These are phyloP conservation scores for Colletotrichum eremochloae DNA, from an alignment of 2,329 filamentous ascomycete genomes.

Conservation along the genomic window DNA sequence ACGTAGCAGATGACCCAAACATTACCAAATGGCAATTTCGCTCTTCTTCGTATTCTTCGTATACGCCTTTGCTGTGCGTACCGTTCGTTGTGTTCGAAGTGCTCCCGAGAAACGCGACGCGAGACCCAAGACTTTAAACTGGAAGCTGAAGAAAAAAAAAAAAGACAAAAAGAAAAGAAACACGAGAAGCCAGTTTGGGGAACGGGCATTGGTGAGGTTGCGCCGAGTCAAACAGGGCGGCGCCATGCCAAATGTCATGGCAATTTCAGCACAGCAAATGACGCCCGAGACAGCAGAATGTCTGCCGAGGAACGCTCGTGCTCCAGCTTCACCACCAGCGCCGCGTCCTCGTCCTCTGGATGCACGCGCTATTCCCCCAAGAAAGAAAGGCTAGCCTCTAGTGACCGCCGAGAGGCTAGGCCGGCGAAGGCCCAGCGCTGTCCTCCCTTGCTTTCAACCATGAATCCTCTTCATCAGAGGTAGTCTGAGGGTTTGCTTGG, in stretches of 20 bases:
- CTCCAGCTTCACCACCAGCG: not conserved
- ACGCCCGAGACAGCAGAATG: constrained; percentile 16
- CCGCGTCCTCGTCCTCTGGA: too few relatives aligned
- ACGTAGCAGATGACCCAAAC: not conserved
- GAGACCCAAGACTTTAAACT: not conserved
- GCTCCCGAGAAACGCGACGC: not conserved
- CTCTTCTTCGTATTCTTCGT: not conserved
- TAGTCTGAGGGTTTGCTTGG: not conserved
- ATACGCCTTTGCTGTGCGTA: not conserved
- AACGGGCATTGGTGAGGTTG: constrained; percentile 11
- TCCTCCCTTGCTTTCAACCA: not conserved
- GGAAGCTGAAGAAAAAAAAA: too few relatives aligned
- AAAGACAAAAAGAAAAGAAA: not conserved
- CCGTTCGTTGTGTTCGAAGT: not conserved
- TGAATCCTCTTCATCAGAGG: not conserved
- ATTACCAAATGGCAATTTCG: constrained; percentile 13
- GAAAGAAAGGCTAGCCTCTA: not conserved
- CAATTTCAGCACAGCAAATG: not conserved
- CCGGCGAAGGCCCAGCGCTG: not conserved
- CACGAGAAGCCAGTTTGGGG: not conserved
- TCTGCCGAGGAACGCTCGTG: constrained; percentile 1
- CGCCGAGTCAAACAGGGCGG: constrained; percentile 26
- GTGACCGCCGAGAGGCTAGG: constrained; percentile 7
- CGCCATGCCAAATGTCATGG: constrained; percentile 21
- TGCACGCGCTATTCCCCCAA: not conserved